Percentiles rank a stretch among this genome's conserved stretches.
phyloP scores from a whole-genome alignment of 2,329 filamentous ascomycete genomes.

The Lasiodiplodia sp. region DNA sequence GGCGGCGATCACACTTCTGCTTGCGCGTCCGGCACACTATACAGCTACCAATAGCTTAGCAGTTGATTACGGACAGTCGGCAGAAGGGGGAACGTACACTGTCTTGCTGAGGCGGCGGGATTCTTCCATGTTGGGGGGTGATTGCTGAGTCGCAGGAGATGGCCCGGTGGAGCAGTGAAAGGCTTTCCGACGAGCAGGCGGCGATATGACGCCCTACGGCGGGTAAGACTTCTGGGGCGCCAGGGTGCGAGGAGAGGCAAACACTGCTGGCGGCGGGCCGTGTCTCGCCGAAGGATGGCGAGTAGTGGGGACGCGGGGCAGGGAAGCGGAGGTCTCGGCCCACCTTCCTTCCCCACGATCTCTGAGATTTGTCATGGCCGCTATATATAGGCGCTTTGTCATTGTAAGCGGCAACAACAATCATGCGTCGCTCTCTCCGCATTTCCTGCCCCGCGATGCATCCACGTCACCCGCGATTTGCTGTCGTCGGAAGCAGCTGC shows the following conservation, averaged over 20 bases:
- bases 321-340: no score
- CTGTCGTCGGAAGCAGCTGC: background rate
- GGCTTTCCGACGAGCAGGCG: background rate
- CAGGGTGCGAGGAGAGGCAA: background rate
- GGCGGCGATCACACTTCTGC: slow-evolving; percentile 37
- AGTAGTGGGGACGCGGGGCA: slow-evolving; percentile 12
- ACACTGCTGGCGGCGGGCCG: background rate
- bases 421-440: slow-evolving; percentile 5
- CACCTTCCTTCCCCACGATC: no score
- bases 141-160: slow-evolving; percentile 11
- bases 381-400: no score
- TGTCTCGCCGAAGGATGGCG: slow-evolving; percentile 16
- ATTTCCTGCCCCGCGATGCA: slow-evolving; percentile 18
- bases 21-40: slow-evolving; percentile 40
- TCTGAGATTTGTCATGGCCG: no score
- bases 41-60: slow-evolving; percentile 32
- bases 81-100: slow-evolving; percentile 32
- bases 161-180: slow-evolving; percentile 12
- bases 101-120: slow-evolving; percentile 34
- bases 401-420: background rate
- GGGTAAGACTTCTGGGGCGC: background rate
- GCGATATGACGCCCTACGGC: background rate
- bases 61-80: background rate
- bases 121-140: background rate
- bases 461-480: background rate